A percentile compares a stretch with the other conserved stretches of the same genome.
These are phyloP conservation scores for Alternaria tenuissima DNA, from an alignment of 2,329 filamentous ascomycete species.

Conservation along the genomic window DNA sequence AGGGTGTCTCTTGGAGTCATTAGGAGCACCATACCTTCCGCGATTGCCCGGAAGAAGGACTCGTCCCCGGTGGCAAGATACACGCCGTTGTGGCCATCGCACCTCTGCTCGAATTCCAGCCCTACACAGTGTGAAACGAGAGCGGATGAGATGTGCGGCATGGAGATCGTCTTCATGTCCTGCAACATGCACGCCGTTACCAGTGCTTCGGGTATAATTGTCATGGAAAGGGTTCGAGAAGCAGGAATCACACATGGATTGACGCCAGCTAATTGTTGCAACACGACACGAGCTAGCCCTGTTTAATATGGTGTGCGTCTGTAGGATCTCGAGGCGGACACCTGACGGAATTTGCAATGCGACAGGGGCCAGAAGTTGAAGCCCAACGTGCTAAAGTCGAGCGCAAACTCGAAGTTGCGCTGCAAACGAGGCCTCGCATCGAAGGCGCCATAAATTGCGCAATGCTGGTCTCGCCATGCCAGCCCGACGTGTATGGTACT, in stretches of 20 bases:
- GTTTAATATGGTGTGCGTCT: conserved; percentile 3
- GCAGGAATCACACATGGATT: conserved; percentile 16
- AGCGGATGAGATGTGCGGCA: background rate
- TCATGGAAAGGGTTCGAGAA: conserved; percentile 11
- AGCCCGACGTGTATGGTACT: background rate
- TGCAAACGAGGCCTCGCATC: background rate
- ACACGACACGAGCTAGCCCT: conserved; percentile 8
- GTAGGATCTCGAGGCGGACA: conserved; percentile 6
- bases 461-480: background rate
- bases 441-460: conserved; percentile 7
- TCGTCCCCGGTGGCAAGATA: background rate
- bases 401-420: background rate
- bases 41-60: background rate
- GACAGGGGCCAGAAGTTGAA: conserved; percentile 5
- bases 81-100: background rate
- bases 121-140: background rate
- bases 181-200: conserved; percentile 5
- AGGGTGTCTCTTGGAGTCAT: conserved; percentile 2
- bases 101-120: background rate
- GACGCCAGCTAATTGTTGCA: conserved; percentile 18
- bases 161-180: conserved; percentile 7
- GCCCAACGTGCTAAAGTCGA: background rate
- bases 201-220: conserved; percentile 3
- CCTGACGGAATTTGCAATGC: background rate
- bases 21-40: background rate